phyloP scores from a whole-genome alignment of 2,329 filamentous ascomycete genomes.

The Thielaviopsis euricoi region DNA sequence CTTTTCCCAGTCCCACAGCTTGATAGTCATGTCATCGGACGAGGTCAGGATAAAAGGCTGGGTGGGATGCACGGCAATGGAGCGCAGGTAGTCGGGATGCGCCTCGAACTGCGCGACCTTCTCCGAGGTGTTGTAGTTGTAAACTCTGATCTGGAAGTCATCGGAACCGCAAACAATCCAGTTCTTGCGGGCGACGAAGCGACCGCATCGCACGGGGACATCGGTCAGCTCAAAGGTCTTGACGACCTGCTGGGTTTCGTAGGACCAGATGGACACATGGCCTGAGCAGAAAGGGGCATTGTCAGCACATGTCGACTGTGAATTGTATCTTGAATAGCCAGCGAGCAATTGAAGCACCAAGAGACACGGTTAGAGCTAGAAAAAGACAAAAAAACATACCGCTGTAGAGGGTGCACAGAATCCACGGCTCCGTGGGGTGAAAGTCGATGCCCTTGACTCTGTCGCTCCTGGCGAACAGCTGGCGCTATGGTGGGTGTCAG shows the following conservation, averaged over 20 bases:
- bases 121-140: conserved; percentile 99
- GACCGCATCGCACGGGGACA: conserved; percentile 89
- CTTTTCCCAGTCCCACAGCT: conserved; percentile 98
- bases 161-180: conserved; percentile 96
- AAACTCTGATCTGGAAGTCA: conserved; percentile 74
- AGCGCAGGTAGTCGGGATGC: conserved; percentile 95
- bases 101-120: conserved; percentile 96
- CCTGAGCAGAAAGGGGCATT: conserved; percentile 32
- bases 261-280: conserved; percentile 98
- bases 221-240: conserved; percentile 99
- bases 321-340: not conserved
- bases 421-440: conserved; percentile 92
- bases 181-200: conserved; percentile 95
- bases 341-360: not conserved
- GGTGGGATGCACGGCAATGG: conserved; percentile 87
- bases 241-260: conserved; percentile 89
- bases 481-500: conserved; percentile 20
- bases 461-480: conserved; percentile 62
- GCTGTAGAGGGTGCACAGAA: conserved; percentile 89
- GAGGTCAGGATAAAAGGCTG: conserved; percentile 93
- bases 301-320: not conserved
- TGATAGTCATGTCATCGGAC: conserved; percentile 96
- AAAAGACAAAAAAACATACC: conserved; percentile 35
- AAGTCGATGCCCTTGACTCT: conserved; percentile 97
- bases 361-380: not conserved